Evolutionary conservation across 345 rosid species (phyloP).

Genomic region (Arabidopsis suecica): DNA sequence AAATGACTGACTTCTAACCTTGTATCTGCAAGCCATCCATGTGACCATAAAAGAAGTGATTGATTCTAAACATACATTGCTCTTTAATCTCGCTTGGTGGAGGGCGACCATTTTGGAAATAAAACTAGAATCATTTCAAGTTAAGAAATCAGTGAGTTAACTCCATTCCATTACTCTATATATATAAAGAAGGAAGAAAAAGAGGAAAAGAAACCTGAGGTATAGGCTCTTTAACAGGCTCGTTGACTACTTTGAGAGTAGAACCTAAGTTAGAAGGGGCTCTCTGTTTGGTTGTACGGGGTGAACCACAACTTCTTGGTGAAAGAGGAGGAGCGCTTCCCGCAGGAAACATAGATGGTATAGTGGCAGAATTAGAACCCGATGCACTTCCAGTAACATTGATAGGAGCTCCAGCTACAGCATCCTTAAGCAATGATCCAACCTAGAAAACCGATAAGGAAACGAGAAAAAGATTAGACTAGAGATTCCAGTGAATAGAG

Average conservation of each 20-base stretch:
- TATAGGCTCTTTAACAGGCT: constrained; percentile 80
- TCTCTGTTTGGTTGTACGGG: constrained; percentile 77
- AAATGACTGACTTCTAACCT: constrained; percentile 51
- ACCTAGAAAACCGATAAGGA: constrained; percentile 51
- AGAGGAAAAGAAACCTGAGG: constrained; percentile 69
- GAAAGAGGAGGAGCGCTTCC: constrained; percentile 98
- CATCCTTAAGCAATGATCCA: constrained; percentile 76
- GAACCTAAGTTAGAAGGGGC: constrained; percentile 82
- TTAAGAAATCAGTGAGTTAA: constrained; percentile 1
- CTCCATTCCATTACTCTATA: background rate
- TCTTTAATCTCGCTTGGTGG: constrained; percentile 79
- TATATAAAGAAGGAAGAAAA: background rate
- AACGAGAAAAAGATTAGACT: constrained; percentile 29
- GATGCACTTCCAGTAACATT: constrained; percentile 69
- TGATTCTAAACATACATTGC: constrained; percentile 65
- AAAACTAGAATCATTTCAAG: constrained; percentile 69
- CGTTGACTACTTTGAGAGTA: constrained; percentile 76
- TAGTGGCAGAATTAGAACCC: constrained; percentile 55
- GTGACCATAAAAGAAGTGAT: constrained; percentile 74
- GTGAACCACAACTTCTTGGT: constrained; percentile 93
- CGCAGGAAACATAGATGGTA: constrained; percentile 96
- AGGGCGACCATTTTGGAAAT: constrained; percentile 88
- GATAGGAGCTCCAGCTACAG: constrained; percentile 75
- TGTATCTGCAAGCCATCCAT: constrained; percentile 69
- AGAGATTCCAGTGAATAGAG: constrained; percentile 4